These are phyloP conservation scores for Apophysomyces variabilis DNA, from an alignment of 371 early-diverging fungal species.

Conservation along the genomic window DNA sequence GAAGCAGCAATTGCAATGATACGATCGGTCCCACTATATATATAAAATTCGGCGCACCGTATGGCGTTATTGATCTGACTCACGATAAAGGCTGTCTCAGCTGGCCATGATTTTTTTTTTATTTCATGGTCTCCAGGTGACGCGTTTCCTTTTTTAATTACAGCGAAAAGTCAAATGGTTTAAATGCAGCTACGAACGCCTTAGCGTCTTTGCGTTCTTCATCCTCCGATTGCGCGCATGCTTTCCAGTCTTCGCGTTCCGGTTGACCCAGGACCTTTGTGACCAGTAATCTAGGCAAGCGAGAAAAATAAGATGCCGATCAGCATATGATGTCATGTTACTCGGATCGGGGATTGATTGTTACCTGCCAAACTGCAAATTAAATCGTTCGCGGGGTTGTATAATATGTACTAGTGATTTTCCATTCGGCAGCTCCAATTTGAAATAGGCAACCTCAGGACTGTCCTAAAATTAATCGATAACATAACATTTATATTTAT, in stretches of 20 bases:
- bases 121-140: constrained; percentile 12
- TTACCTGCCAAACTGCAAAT: constrained; percentile 76
- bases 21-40: constrained; percentile 3
- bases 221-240: constrained; percentile 58
- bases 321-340: neutral
- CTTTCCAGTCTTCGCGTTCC: constrained; percentile 78
- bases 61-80: constrained; percentile 41
- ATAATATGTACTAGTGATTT: constrained; percentile 51
- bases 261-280: constrained; percentile 64
- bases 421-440: constrained; percentile 67
- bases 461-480: constrained; percentile 24
- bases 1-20: neutral
- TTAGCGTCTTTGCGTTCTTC: constrained; percentile 62
- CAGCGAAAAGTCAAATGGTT: constrained; percentile 58
- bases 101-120: constrained; percentile 6
- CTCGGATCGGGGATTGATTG: neutral
- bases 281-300: constrained; percentile 53
- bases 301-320: constrained; percentile 10
- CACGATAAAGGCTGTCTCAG: constrained; percentile 28
- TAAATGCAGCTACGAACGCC: constrained; percentile 61
- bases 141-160: constrained; percentile 15
- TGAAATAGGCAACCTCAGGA: constrained; percentile 56
- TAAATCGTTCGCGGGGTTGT: constrained; percentile 53
- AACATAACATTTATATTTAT: neutral
- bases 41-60: constrained; percentile 2